These are phyloP conservation scores for Colletotrichum gigasporum DNA, from an alignment of 2,329 filamentous ascomycete genomes.

Conservation along the genomic window DNA sequence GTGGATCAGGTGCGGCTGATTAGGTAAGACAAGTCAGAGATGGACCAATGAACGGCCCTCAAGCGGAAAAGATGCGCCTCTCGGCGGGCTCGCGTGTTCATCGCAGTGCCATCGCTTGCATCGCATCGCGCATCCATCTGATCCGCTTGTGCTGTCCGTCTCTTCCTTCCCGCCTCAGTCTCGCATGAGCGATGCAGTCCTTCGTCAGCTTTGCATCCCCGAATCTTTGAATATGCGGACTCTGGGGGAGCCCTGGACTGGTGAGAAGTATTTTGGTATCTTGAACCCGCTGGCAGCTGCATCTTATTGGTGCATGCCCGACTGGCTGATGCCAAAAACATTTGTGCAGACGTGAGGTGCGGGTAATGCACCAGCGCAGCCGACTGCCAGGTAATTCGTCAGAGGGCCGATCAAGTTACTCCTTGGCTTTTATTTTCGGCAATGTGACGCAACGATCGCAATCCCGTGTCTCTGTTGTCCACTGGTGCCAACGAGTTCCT, in stretches of 20 bases:
- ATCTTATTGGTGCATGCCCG: not conserved
- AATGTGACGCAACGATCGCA: slow-evolving; percentile 9
- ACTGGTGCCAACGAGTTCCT: slow-evolving; percentile 2
- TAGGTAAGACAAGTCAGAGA: slow-evolving; percentile 12
- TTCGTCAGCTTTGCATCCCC: not conserved
- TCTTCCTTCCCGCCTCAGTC: not conserved
- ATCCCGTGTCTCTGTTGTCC: not conserved
- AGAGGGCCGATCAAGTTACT: not conserved
- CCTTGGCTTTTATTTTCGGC: not conserved
- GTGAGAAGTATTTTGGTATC: slow-evolving; percentile 4
- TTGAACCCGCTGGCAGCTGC: not conserved
- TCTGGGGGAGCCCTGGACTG: too few relatives aligned
- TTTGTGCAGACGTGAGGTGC: not conserved
- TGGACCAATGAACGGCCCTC: not conserved
- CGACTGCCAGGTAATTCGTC: not conserved
- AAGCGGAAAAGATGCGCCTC: not conserved
- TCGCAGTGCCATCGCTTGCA: not conserved
- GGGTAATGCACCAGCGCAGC: slow-evolving; percentile 5
- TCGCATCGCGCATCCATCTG: not conserved
- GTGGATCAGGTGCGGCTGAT: slow-evolving; percentile 12
- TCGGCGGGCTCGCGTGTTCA: too few relatives aligned
- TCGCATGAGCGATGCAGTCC: not conserved
- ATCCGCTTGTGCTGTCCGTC: not conserved
- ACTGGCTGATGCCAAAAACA: not conserved
- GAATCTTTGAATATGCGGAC: too few relatives aligned